Base-by-base conservation (phyloP, 2,329 filamentous ascomycete genomes). In the Pseudogymnoascus sp. region DNA sequence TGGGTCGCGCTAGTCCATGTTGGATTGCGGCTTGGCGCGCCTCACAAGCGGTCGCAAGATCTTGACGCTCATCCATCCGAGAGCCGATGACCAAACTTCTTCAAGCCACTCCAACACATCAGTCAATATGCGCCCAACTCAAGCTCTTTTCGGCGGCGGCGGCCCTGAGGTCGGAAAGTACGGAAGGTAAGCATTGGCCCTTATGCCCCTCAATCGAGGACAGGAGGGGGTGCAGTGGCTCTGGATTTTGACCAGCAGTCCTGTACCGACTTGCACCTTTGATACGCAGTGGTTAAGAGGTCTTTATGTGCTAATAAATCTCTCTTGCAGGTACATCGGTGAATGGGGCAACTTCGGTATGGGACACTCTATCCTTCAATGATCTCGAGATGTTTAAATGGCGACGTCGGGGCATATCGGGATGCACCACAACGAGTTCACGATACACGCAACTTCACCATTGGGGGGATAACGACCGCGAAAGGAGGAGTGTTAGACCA, bases 291-390 rank as follows among this genome's bases (percentile, higher is more conserved):
- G 23, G 26, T 52, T 52, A 52, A 16, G 45, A 52, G n/a, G 45
- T 11, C 23, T 16, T 29, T 8, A 16, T 31, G 26, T 52, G 26
- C 45, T 52, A 52, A 52, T 16, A 29, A 26, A 31, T 29, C 3
- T 52, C 45, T 52, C 45, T 31, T 63, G 37, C 45, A 74, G 72
- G 59, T 74, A 70, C 55, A 35, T 74, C 10, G 72, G 72, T 64
- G 63, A 33, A 62, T 74, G 70, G 71, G 72, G 72, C 65, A 69
- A 69, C 65, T 61, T 73, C 43, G 72, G 72, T 74, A 65, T 70
- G 72, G 72, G 16, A 41, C 33, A 41, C 12, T 59, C 16, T 39
- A 37, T 59, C 31, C 31, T 23, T 59, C 14, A 39, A 29, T 35
- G 33, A 37, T 39, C 8, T 59, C 31, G 33, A 35, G 55, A 39